Percentiles rank a stretch among this genome's conserved stretches.
Evolutionary conservation across 768 basidiomycete species (phyloP).

Genomic region (Hericium alpestre): DNA sequence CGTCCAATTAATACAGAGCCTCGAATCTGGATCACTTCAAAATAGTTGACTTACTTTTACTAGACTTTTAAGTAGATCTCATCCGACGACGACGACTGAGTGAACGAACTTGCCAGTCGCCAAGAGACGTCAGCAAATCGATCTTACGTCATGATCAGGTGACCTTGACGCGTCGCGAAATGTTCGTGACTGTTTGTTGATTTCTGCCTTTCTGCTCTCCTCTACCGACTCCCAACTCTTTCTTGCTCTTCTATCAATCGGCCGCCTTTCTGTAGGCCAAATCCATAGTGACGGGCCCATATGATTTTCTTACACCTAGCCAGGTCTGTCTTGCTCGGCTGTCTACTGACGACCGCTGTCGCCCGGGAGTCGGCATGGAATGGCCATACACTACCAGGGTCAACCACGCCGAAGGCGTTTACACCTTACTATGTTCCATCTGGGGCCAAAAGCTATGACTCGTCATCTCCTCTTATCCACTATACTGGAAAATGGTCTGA

Average conservation of each 20-base stretch:
- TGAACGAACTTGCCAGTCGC: too few relatives aligned
- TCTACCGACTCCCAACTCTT: neutral
- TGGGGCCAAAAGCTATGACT: constrained; percentile 62
- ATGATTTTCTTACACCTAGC: neutral
- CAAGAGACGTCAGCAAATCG: too few relatives aligned
- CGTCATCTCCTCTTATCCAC: constrained; percentile 53
- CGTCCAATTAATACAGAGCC: too few relatives aligned
- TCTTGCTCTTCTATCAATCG: neutral
- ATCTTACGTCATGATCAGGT: too few relatives aligned
- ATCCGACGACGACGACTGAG: too few relatives aligned
- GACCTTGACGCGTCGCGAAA: neutral
- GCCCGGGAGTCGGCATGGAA: constrained; percentile 54
- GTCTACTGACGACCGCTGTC: neutral
- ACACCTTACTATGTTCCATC: constrained; percentile 66
- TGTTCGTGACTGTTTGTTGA: neutral
- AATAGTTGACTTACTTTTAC: too few relatives aligned
- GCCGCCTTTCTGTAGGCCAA: neutral
- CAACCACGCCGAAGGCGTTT: constrained; percentile 37
- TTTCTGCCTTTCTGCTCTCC: neutral
- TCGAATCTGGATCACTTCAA: too few relatives aligned
- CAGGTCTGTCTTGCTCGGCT: neutral
- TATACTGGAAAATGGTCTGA: constrained; percentile 54
- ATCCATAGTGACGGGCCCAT: neutral
- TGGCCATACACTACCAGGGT: constrained; percentile 43
- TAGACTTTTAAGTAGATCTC: too few relatives aligned